phyloP scores from a whole-genome alignment of 2,329 filamentous ascomycete species.

The Fusarium sacchari region DNA sequence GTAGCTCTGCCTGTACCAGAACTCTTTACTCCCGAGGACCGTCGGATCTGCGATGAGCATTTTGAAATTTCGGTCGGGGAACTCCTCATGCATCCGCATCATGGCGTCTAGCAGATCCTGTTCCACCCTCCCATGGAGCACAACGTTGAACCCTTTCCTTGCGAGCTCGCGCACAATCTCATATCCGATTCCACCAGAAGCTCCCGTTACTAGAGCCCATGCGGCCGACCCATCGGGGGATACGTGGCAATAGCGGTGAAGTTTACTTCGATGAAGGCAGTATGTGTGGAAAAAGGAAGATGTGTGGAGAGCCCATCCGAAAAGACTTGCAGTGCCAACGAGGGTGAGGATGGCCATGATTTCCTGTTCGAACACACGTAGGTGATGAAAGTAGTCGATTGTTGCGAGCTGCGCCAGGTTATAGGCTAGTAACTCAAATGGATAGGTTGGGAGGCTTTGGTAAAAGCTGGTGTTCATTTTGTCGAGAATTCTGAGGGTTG shows the following conservation, averaged over 20 bases:
- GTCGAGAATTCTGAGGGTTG: too few species aligned
- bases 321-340: background rate
- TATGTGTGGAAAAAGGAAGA: background rate
- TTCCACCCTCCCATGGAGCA: background rate
- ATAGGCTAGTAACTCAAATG: background rate
- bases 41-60: background rate
- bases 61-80: background rate
- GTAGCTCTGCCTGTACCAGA: background rate
- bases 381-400: background rate
- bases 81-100: background rate
- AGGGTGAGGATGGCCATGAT: background rate
- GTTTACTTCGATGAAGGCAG: background rate
- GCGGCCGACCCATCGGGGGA: background rate
- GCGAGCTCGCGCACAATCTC: background rate
- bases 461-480: background rate
- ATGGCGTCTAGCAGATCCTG: background rate
- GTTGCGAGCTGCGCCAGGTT: background rate
- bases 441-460: background rate
- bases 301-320: background rate
- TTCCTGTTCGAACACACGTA: background rate
- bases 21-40: background rate
- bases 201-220: background rate
- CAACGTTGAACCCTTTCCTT: background rate
- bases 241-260: background rate
- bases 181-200: background rate